Conservation (phyloP, 768 basidiomycete genomes). For the Kwoniella sp. region DNA sequence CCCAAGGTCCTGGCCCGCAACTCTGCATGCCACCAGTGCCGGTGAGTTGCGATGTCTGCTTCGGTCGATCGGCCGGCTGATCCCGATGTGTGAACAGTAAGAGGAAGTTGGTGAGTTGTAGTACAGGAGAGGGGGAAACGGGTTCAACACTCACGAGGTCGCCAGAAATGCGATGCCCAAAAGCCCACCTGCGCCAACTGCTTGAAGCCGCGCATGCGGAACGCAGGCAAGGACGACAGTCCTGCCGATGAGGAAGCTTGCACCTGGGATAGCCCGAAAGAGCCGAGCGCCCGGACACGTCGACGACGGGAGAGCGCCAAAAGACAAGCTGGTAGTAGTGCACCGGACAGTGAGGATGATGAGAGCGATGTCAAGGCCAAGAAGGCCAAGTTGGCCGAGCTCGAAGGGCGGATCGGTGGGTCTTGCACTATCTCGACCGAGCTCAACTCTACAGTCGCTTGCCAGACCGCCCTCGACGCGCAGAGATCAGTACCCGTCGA, state of each 20-base stretch:
- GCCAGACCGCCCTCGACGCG: constrained; percentile 10
- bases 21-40: constrained; percentile 38
- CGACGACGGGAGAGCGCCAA: constrained; percentile 12
- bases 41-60: constrained; percentile 16
- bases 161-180: constrained; percentile 36
- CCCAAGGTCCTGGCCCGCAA: constrained; percentile 29
- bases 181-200: constrained; percentile 37
- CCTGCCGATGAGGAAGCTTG: constrained; percentile 12
- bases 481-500: constrained; percentile 1
- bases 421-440: background rate
- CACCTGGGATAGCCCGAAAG: constrained; percentile 38
- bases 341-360: constrained; percentile 2
- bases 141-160: background rate
- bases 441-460: background rate
- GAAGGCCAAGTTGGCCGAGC: constrained; percentile 22
- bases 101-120: constrained; percentile 26
- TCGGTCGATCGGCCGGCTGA: constrained; percentile 1
- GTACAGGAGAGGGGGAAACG: background rate
- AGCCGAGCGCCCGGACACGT: constrained; percentile 14
- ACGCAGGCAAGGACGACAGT: background rate
- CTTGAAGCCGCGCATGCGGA: constrained; percentile 21
- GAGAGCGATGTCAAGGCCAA: constrained; percentile 7
- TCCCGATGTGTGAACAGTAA: constrained; percentile 3
- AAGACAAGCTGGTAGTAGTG: constrained; percentile 2
- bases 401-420: constrained; percentile 26